Evolutionary conservation across 1,284 basidiomycete genomes (phyloP).

Genomic region (Agroathelia rolfsii): DNA sequence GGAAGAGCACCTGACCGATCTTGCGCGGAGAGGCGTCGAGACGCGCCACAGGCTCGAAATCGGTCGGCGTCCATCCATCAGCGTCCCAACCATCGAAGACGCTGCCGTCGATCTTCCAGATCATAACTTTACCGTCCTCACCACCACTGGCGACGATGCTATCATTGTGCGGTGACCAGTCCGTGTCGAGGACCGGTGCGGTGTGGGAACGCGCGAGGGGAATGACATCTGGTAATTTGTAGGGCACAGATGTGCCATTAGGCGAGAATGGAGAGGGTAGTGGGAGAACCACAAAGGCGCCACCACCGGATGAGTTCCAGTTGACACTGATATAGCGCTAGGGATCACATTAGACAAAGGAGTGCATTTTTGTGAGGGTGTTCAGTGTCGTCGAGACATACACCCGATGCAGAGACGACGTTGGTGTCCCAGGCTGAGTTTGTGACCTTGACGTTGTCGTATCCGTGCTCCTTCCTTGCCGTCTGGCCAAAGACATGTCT

Average conservation of each 20-base stretch:
- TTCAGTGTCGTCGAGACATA: constrained; percentile 25
- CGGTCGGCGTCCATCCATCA: constrained; percentile 74
- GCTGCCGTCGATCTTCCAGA: constrained; percentile 75
- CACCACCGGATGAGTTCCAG: constrained; percentile 94
- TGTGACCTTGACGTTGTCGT: constrained; percentile 89
- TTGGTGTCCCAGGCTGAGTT: constrained; percentile 96
- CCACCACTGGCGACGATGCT: constrained; percentile 81
- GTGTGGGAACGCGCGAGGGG: constrained; percentile 86
- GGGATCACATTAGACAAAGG: constrained; percentile 7
- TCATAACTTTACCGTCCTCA: constrained; percentile 88
- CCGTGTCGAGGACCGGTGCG: constrained; percentile 87
- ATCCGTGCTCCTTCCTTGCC: constrained; percentile 73
- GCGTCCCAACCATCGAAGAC: constrained; percentile 81
- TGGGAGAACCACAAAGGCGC: constrained; percentile 90
- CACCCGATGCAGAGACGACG: constrained; percentile 78
- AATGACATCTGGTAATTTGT: constrained; percentile 86
- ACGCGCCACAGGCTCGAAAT: constrained; percentile 75
- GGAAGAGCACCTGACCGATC: constrained; percentile 91
- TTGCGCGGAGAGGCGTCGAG: constrained; percentile 75
- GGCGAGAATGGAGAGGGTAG: constrained; percentile 65
- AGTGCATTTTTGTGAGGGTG: constrained; percentile 5
- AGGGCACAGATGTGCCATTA: constrained; percentile 45
- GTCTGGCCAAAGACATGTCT: constrained; percentile 88
- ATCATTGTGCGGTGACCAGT: constrained; percentile 95
- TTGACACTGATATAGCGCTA: constrained; percentile 85